Percentiles rank a stretch among this genome's conserved stretches.
These are phyloP conservation scores for Pharus latifolius DNA, from an alignment of 176 grass and related monocot genomes.

Conservation along the genomic window DNA sequence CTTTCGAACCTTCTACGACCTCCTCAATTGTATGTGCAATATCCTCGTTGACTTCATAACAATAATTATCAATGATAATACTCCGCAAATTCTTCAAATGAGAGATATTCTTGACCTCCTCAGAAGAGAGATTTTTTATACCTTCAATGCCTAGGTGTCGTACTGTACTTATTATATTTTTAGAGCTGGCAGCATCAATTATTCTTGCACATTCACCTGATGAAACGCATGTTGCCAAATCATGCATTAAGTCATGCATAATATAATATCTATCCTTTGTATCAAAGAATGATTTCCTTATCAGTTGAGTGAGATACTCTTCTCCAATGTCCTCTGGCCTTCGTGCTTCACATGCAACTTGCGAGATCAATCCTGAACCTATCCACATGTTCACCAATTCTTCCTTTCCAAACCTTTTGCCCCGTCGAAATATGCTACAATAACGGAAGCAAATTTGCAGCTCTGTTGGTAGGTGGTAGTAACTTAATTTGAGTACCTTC, in stretches of 20 bases:
- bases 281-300: constrained; percentile 30
- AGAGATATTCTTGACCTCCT: too few species aligned
- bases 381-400: constrained; percentile 22
- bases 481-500: constrained; percentile 20
- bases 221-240: too few species aligned
- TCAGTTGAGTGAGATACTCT: not conserved
- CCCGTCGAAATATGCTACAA: constrained; percentile 25
- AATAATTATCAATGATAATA: not conserved
- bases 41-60: too few species aligned
- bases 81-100: not conserved
- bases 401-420: not conserved
- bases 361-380: constrained; percentile 6
- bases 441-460: constrained; percentile 34
- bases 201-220: too few species aligned
- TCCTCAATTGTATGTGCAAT: not conserved
- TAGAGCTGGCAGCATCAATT: not conserved
- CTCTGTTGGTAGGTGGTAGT: constrained; percentile 15
- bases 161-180: not conserved
- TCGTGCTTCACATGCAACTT: not conserved
- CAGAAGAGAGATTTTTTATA: not conserved
- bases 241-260: too few species aligned
- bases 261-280: too few species aligned
- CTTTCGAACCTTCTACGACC: not conserved
- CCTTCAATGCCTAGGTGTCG: not conserved
- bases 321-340: not conserved